Base-by-base conservation (phyloP, 2,329 filamentous ascomycete genomes). In the Monosporascus sp. region DNA sequence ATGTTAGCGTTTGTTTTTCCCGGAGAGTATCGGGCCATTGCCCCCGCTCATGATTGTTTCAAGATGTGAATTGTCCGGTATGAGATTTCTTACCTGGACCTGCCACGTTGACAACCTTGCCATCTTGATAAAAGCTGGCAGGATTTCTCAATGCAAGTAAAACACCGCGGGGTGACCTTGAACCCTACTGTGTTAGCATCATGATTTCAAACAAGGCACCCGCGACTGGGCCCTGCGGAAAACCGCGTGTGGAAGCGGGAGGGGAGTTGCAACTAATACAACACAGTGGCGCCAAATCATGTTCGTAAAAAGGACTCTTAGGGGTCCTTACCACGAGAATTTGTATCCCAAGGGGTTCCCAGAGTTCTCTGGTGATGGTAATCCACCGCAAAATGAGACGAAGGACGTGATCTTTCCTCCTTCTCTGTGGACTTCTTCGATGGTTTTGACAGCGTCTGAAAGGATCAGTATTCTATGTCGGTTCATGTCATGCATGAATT, bases 321-420 rank as follows among this genome's bases (percentile, higher is more conserved):
- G 24, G 37, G 24, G 48, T 18, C 18, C 31, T 24, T 50, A 58
- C 75, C 85, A 87, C 5, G 85, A 90, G 78, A 95, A 95, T 75
- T 96, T 96, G 82, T 96, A 97, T 48, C 92, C 92, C 20, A 96
- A 80, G 24, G 91, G 91, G 77, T 97, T 97, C 72, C 87, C 87
- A 6, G 88, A 93, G 72, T 77, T 76, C 74, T 93, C 89, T 49
- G 74, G 81, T 2, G 85, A 80, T 25, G 85, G 83, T 3, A 94
- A 78, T 62, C 90, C 90, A 67, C 90, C 90, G 64, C 92, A 97
- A 81, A 88, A 97, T 51, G 83, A 88, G 58, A 88, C 74, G 80
- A 97, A 97, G 48, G 81, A 83, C 35, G 79, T 77, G 69, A 97
- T 87, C 78, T 94, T 93, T 70, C 92, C 92, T 56, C 91, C 92